These are phyloP conservation scores for Penicillium paradoxum DNA, from an alignment of 495 filamentous ascomycete species.

Conservation along the genomic window DNA sequence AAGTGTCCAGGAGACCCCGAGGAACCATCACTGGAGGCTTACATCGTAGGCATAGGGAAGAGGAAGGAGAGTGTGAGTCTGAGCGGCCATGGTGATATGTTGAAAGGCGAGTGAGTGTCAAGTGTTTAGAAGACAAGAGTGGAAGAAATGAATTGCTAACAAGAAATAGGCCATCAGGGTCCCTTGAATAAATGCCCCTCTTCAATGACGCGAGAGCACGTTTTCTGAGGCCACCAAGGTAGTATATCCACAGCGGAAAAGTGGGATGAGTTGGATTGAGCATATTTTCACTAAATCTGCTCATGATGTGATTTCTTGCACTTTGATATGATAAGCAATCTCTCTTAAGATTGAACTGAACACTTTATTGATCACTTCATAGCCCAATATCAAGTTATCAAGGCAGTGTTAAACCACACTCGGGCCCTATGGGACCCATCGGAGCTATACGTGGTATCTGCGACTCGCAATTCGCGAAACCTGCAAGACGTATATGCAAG, in stretches of 20 bases:
- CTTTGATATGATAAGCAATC: too few relatives aligned
- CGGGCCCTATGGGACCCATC: too few relatives aligned
- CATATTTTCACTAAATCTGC: slow-evolving; percentile 2
- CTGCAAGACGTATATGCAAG: too few relatives aligned
- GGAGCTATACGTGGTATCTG: too few relatives aligned
- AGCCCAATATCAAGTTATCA: too few relatives aligned
- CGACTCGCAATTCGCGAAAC: too few relatives aligned
- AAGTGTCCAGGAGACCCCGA: background rate
- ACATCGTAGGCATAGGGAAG: slow-evolving; percentile 45
- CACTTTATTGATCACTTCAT: too few relatives aligned
- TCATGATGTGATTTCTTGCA: background rate
- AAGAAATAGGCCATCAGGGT: slow-evolving; percentile 12
- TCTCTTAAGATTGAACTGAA: too few relatives aligned
- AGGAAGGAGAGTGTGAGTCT: slow-evolving; percentile 31
- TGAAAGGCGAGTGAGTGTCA: background rate
- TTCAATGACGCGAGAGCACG: slow-evolving; percentile 1
- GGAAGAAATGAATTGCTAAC: background rate
- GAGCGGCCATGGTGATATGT: slow-evolving; percentile 8
- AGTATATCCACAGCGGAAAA: background rate
- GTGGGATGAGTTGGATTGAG: slow-evolving; percentile 7
- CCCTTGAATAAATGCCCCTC: slow-evolving; percentile 6
- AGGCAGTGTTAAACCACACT: too few relatives aligned
- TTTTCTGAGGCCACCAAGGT: slow-evolving; percentile 16
- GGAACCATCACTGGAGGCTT: slow-evolving; percentile 2
- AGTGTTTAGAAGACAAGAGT: background rate